A percentile compares a stretch with the other conserved stretches of the same genome.
phyloP scores from a whole-genome alignment of 2,329 filamentous ascomycete species.

The Aspergillus bombycis region DNA sequence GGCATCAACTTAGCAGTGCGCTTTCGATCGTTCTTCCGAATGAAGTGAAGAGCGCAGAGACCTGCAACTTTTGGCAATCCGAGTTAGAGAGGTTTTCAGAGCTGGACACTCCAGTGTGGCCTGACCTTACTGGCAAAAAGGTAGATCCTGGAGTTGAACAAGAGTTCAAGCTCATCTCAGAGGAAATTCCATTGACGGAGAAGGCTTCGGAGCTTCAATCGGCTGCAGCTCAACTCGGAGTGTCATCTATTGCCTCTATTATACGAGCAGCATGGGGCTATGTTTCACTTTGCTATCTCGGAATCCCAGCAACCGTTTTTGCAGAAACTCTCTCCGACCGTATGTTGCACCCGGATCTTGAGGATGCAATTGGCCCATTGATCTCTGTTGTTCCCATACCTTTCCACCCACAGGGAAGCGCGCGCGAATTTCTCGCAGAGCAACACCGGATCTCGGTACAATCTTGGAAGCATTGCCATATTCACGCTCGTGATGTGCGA shows the following conservation, averaged over 20 bases:
- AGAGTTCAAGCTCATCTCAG: conserved; percentile 23
- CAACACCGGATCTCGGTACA: conserved; percentile 30
- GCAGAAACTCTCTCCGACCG: conserved; percentile 39
- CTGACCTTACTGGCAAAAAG: conserved; percentile 30
- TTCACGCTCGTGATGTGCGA: conserved; percentile 34
- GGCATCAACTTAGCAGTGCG: conserved; percentile 32
- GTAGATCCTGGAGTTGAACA: conserved; percentile 15
- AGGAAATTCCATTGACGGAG: conserved; percentile 21
- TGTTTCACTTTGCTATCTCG: conserved; percentile 32
- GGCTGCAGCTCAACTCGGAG: conserved; percentile 25
- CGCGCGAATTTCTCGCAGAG: conserved; percentile 27
- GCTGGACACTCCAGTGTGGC: conserved; percentile 30
- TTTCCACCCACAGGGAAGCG: conserved; percentile 29
- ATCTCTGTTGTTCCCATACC: conserved; percentile 39
- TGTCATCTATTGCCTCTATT: conserved; percentile 33
- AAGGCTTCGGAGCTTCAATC: conserved; percentile 22
- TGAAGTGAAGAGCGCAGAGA: conserved; percentile 17
- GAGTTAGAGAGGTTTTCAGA: conserved; percentile 28
- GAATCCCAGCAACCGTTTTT: conserved; percentile 31
- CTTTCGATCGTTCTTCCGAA: conserved; percentile 27
- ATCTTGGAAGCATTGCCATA: conserved; percentile 30
- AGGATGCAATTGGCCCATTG: conserved; percentile 35
- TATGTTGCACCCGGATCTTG: conserved; percentile 30
- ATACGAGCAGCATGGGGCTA: conserved; percentile 35
- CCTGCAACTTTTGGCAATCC: conserved; percentile 28